phyloP scores from a whole-genome alignment of 2,329 filamentous ascomycete species.

The Calonectria pseudoreteaudii region DNA sequence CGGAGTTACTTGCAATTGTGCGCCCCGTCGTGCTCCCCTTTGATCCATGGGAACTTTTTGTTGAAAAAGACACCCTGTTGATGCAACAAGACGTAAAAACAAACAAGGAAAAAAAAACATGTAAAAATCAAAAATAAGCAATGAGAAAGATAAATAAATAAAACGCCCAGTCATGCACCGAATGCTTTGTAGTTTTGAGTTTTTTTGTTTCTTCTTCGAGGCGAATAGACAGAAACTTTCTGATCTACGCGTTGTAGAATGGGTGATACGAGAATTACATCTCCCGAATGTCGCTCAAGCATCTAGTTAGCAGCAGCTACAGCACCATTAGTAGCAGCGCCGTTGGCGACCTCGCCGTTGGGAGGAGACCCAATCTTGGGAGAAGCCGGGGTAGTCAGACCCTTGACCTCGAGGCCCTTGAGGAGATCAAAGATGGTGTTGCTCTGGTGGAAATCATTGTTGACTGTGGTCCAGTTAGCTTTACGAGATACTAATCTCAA shows the following conservation, averaged over 20 bases:
- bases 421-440: constrained; percentile 88
- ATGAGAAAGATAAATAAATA: constrained; percentile 13
- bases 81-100: constrained; percentile 35
- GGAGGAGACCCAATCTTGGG: constrained; percentile 39
- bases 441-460: constrained; percentile 95
- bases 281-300: not conserved
- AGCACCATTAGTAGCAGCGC: constrained; percentile 10
- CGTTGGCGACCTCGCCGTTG: constrained; percentile 33
- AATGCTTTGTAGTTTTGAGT: constrained; percentile 26
- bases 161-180: constrained; percentile 29
- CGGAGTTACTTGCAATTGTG: constrained; percentile 36
- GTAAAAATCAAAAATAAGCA: constrained; percentile 28
- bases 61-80: constrained; percentile 54
- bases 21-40: constrained; percentile 40
- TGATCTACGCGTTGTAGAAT: constrained; percentile 6
- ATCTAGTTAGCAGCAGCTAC: constrained; percentile 31
- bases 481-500: not conserved
- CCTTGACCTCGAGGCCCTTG: constrained; percentile 77
- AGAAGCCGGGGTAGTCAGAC: constrained; percentile 62
- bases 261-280: not conserved
- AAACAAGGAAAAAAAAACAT: constrained; percentile 17
- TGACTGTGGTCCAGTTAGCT: constrained; percentile 67
- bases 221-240: constrained; percentile 5
- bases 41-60: constrained; percentile 54
- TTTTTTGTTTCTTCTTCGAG: constrained; percentile 23